phyloP scores from a whole-genome alignment of 306 rosid species.

The Oemleria cerasiformis region DNA sequence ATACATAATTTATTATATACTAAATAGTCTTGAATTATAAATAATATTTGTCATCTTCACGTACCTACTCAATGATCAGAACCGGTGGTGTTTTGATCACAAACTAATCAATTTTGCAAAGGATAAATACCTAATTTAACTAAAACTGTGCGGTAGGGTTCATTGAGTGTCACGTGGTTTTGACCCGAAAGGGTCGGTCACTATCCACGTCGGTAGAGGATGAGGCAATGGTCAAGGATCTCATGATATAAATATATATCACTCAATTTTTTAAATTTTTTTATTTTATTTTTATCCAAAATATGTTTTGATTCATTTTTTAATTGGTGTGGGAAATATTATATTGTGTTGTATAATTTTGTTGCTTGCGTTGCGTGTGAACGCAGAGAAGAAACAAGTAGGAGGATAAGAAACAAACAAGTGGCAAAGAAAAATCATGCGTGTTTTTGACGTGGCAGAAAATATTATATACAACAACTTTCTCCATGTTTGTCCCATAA shows the following conservation, averaged over 20 bases:
- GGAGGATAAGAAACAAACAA: slow-evolving; percentile 9
- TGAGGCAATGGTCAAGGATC: slow-evolving; percentile 31
- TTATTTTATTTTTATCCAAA: not conserved
- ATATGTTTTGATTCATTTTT: not conserved
- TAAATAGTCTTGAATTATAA: too few relatives aligned
- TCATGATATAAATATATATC: not conserved
- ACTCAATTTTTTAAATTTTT: not conserved
- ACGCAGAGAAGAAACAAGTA: slow-evolving; percentile 17
- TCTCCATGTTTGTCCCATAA: not conserved
- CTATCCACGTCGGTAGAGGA: slow-evolving; percentile 30
- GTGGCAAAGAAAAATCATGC: slow-evolving; percentile 2
- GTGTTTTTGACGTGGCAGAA: slow-evolving; percentile 25
- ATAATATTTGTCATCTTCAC: too few relatives aligned
- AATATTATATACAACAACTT: not conserved
- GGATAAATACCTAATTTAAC: too few relatives aligned
- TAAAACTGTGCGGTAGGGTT: not conserved
- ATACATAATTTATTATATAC: too few relatives aligned
- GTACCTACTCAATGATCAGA: too few relatives aligned
- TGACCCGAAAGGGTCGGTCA: slow-evolving; percentile 35
- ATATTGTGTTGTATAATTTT: not conserved
- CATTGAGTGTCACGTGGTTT: slow-evolving; percentile 34
- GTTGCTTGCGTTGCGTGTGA: slow-evolving; percentile 32
- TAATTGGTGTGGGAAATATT: not conserved
- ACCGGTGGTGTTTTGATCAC: too few relatives aligned
- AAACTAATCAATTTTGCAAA: not conserved